Evolutionary conservation across 1,139 yeast genomes (phyloP).

Genomic region (Protomyces inundatus): DNA sequence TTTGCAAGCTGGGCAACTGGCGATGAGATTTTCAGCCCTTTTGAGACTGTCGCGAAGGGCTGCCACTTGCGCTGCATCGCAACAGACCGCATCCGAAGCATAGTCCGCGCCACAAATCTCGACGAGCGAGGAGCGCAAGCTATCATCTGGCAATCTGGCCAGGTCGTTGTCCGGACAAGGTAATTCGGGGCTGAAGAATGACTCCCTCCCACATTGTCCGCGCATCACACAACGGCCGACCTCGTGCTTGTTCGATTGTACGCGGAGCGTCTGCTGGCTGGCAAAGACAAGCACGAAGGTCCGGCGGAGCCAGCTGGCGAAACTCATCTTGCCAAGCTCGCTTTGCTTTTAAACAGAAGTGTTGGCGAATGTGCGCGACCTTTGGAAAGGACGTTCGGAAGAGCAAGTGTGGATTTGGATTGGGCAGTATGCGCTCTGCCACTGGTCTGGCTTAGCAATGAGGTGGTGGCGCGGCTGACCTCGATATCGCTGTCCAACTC

Average conservation of each 20-base stretch:
- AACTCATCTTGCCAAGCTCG: too few species aligned
- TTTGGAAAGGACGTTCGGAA: too few species aligned
- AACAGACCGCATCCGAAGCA: conserved; percentile 49
- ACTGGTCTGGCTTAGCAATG: too few species aligned
- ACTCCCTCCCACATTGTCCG: conserved; percentile 65
- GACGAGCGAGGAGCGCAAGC: conserved; percentile 48
- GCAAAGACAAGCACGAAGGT: neutral
- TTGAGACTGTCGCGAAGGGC: conserved; percentile 53
- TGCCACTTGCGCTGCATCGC: conserved; percentile 48
- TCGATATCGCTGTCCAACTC: too few species aligned
- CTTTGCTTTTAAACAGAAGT: too few species aligned
- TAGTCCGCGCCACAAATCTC: conserved; percentile 70
- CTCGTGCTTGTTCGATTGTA: conserved; percentile 6
- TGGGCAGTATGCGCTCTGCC: too few species aligned
- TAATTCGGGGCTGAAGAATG: conserved; percentile 68
- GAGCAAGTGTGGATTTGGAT: too few species aligned
- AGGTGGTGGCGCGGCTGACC: too few species aligned
- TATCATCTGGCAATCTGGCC: conserved; percentile 48
- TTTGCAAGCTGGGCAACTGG: conserved; percentile 92
- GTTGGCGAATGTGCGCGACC: too few species aligned
- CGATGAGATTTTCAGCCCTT: conserved; percentile 70
- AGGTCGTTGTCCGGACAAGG: conserved; percentile 64
- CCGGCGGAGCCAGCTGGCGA: neutral
- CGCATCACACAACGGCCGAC: conserved; percentile 17
- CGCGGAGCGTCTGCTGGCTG: neutral